These are phyloP conservation scores for Blastomyces parvus DNA, from an alignment of 2,329 filamentous ascomycete species.

Conservation along the genomic window DNA sequence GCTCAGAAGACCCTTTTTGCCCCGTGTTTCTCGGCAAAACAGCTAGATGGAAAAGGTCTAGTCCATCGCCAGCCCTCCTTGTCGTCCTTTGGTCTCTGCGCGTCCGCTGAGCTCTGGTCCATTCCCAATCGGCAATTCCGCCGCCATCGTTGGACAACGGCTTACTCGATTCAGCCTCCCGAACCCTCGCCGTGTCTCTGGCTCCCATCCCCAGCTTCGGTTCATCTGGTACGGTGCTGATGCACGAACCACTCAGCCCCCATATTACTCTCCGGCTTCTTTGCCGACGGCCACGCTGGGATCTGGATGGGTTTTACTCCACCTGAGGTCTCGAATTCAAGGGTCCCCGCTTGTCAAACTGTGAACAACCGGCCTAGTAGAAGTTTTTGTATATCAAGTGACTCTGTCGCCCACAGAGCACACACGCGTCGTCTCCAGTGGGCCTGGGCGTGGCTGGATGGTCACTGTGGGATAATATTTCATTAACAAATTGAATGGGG, in stretches of 20 bases:
- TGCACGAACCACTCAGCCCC: neutral
- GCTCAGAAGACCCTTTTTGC: neutral
- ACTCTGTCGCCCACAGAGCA: neutral
- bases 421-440: neutral
- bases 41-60: neutral
- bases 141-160: neutral
- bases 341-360: neutral
- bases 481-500: neutral
- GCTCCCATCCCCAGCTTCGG: no score
- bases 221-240: neutral
- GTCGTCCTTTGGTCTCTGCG: neutral
- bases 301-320: neutral
- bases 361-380: neutral
- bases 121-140: conserved; percentile 11
- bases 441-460: neutral
- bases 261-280: neutral
- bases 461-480: no score
- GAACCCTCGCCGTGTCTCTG: neutral
- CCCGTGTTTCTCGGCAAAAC: neutral
- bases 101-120: neutral
- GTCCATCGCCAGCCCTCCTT: neutral
- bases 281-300: neutral
- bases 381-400: neutral
- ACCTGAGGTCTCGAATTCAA: neutral
- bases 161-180: conserved; percentile 10